phyloP scores from a whole-genome alignment of 2,329 filamentous ascomycete species.

The Parafenestella ontariensis region DNA sequence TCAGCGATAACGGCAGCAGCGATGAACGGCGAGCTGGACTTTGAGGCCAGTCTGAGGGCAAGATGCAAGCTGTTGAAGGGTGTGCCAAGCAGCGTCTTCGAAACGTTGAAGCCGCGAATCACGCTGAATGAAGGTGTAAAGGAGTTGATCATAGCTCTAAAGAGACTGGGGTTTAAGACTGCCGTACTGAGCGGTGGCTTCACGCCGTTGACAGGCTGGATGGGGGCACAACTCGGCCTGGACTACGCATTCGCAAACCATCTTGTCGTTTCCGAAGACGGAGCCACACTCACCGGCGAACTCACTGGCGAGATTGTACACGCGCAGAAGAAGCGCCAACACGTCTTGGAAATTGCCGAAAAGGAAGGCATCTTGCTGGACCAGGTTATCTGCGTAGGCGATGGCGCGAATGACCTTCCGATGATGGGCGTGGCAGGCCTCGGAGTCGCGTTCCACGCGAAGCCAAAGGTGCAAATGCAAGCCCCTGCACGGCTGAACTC shows the following conservation, averaged over 20 bases:
- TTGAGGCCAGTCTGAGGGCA: constrained; percentile 81
- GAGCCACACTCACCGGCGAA: constrained; percentile 71
- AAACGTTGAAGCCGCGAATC: constrained; percentile 75
- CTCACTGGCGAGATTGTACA: constrained; percentile 76
- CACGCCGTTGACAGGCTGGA: constrained; percentile 84
- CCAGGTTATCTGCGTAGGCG: constrained; percentile 77
- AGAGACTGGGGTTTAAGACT: constrained; percentile 80
- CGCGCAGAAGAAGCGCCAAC: constrained; percentile 74
- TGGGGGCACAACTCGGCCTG: constrained; percentile 79
- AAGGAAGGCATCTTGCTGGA: constrained; percentile 70
- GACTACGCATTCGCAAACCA: constrained; percentile 91
- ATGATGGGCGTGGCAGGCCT: constrained; percentile 80
- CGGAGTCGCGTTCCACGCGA: constrained; percentile 84
- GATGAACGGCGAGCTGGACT: constrained; percentile 96
- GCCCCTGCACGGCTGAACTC: constrained; percentile 76
- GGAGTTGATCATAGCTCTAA: constrained; percentile 76
- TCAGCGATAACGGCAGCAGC: constrained; percentile 89
- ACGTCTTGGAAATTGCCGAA: constrained; percentile 73
- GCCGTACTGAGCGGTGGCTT: constrained; percentile 95
- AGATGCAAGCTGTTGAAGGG: constrained; percentile 83
- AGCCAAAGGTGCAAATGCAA: constrained; percentile 80
- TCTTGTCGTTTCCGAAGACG: constrained; percentile 67
- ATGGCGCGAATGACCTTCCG: constrained; percentile 81
- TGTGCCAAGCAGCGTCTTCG: constrained; percentile 78
- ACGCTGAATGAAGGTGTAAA: constrained; percentile 82